phyloP scores from a whole-genome alignment of 257 asterid genomes.

The Apocynum venetum region DNA sequence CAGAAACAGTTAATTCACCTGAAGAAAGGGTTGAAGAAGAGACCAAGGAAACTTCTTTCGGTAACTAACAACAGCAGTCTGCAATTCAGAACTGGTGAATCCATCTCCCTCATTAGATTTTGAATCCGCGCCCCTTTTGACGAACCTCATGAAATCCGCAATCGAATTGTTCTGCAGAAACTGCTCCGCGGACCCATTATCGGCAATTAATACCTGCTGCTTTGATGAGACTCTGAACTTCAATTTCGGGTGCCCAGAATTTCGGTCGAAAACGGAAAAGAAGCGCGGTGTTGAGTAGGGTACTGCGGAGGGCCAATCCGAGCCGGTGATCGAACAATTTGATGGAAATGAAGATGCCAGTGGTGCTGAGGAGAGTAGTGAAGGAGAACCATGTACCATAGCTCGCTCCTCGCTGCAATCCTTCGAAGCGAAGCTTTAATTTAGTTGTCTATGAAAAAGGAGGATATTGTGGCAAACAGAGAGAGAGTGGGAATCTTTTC shows the following conservation, averaged over 20 bases:
- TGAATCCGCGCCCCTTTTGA: slow-evolving; percentile 37
- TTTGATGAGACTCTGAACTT: slow-evolving; percentile 34
- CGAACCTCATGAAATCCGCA: slow-evolving; percentile 95
- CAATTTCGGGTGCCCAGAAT: slow-evolving; percentile 29
- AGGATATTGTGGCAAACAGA: slow-evolving; percentile 12
- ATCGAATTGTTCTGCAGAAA: slow-evolving; percentile 67
- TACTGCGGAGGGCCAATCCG: slow-evolving; percentile 28
- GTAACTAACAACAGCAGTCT: slow-evolving; percentile 79
- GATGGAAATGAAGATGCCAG: slow-evolving; percentile 40
- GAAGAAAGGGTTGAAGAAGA: slow-evolving; percentile 75
- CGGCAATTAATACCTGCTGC: slow-evolving; percentile 15
- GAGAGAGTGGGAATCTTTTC: not conserved
- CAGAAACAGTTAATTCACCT: slow-evolving; percentile 31
- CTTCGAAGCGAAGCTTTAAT: not conserved
- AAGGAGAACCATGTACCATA: slow-evolving; percentile 50
- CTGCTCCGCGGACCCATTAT: slow-evolving; percentile 49
- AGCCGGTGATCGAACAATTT: slow-evolving; percentile 13
- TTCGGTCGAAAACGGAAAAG: slow-evolving; percentile 13
- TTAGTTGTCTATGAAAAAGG: not conserved
- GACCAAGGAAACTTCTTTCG: slow-evolving; percentile 96
- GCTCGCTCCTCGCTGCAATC: slow-evolving; percentile 30
- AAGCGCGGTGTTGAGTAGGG: slow-evolving; percentile 9
- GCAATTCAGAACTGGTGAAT: slow-evolving; percentile 56
- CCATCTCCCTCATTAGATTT: slow-evolving; percentile 14
- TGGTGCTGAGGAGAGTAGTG: slow-evolving; percentile 43